Base-by-base conservation (phyloP, 2,329 filamentous ascomycete genomes). In the Fusarium humuli region DNA sequence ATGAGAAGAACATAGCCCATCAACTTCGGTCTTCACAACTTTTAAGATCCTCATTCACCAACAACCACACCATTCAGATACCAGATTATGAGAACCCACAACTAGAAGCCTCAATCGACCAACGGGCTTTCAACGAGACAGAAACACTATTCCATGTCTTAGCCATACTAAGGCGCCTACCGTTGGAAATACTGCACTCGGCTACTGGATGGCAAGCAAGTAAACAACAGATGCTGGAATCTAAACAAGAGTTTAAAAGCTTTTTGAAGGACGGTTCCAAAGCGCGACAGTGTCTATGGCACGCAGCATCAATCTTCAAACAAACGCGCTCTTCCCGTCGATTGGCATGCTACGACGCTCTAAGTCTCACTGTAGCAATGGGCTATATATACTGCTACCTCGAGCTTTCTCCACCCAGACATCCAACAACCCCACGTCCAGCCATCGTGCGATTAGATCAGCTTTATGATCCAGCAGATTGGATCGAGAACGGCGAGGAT, bases 371-470 rank as follows among this genome's bases (percentile, higher is more conserved):
- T 0, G 41, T 45, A 0, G 18, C 57, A 1, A 60, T 60, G 30
- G 41, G 32, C 0, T 60, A 32, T 6, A 46, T 41, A 22, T 60
- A 60, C 7, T 60, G 30, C 20, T 60, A 58, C 7, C 22, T 32
- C 0, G 57, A 58, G 2, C 0, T 20, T 1, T 2, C 7, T 0
- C 34, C 10, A 5, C 9, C 13, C 2, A 9, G 9, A 3, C 0
- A 1, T 2, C 1, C 4, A 18, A 0, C n/a, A 6, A 3, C 14
- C 4, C 1, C 11, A 0, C 57, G 40, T 1, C 23, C n/a, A 1
- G 0, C 14, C 2, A 41, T 60, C 1, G 22, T 37, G 1, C 57
- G 57, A 0, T 16, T 60, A 1, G 52, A 60, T 3, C 57, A 47
- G 7, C 5, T 60, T 4, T 6, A 27, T 6, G 40, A 46, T 0